These are phyloP conservation scores for Teratosphaeriaceae sp. DNA, from an alignment of 2,329 filamentous ascomycete genomes.

Conservation along the genomic window DNA sequence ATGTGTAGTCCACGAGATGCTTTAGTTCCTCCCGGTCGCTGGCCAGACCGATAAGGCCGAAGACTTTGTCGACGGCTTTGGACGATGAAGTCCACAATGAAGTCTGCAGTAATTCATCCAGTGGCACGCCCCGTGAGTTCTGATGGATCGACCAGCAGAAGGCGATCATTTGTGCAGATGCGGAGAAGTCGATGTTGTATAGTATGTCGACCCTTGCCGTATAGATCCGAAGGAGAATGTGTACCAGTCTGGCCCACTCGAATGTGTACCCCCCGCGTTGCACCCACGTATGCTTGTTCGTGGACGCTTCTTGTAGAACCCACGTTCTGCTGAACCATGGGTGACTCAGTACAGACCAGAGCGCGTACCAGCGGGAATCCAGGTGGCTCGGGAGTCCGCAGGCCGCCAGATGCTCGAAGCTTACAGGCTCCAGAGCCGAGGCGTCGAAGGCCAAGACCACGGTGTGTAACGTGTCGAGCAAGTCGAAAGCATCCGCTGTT, in stretches of 20 bases:
- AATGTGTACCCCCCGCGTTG: neutral
- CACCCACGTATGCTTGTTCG: neutral
- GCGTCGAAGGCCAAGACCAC: too few species aligned
- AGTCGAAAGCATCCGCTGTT: constrained; percentile 1
- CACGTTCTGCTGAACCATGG: constrained; percentile 1
- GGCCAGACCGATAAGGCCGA: neutral
- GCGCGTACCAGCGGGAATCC: neutral
- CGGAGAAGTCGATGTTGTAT: neutral
- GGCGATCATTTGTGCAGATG: neutral
- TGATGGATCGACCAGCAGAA: neutral
- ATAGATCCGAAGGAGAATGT: neutral
- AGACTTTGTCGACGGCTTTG: constrained; percentile 2
- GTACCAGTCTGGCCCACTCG: neutral
- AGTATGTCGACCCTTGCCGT: neutral
- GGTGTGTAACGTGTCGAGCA: neutral
- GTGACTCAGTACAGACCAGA: neutral
- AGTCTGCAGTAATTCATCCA: neutral
- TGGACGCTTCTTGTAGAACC: neutral
- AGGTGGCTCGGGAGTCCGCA: neutral
- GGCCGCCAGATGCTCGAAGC: neutral
- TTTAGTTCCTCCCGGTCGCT: neutral
- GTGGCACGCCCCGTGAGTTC: neutral
- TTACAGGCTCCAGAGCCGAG: too few species aligned
- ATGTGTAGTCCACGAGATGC: neutral
- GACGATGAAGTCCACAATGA: neutral